Evolutionary conservation across 2,329 filamentous ascomycete genomes (phyloP).

Genomic region (Pseudogymnoascus sp.): DNA sequence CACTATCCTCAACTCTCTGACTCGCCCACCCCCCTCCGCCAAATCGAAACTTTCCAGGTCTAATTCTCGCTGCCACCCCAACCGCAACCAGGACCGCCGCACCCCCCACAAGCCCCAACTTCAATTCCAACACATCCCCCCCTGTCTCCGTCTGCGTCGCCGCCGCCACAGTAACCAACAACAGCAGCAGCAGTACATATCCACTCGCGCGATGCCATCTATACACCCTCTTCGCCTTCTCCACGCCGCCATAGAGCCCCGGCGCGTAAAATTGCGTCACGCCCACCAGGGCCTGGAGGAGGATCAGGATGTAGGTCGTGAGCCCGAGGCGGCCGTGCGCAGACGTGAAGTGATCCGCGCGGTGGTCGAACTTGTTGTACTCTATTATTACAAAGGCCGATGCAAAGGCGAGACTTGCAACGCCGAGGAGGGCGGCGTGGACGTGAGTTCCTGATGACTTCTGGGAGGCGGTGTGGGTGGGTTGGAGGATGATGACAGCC

Average conservation of each 20-base stretch:
- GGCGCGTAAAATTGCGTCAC: constrained; percentile 77
- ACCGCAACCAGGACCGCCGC: constrained; percentile 57
- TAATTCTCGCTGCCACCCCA: constrained; percentile 71
- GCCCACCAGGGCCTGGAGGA: constrained; percentile 69
- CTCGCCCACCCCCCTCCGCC: constrained; percentile 31
- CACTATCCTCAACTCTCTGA: background rate
- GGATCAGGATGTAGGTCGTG: constrained; percentile 60
- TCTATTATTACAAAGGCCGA: constrained; percentile 66
- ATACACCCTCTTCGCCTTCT: constrained; percentile 75
- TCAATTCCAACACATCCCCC: constrained; percentile 58
- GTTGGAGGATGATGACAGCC: constrained; percentile 78
- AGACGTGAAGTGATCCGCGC: constrained; percentile 68
- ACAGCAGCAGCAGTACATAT: constrained; percentile 63
- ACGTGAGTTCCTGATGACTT: constrained; percentile 54
- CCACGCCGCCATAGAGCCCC: constrained; percentile 65
- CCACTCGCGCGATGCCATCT: constrained; percentile 81
- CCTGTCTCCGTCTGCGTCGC: constrained; percentile 75
- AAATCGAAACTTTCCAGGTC: constrained; percentile 71
- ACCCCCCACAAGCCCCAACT: constrained; percentile 68
- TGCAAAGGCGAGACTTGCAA: constrained; percentile 46
- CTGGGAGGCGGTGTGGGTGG: constrained; percentile 68
- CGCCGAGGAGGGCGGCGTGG: constrained; percentile 62
- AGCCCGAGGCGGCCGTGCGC: constrained; percentile 79
- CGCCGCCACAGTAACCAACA: constrained; percentile 66
- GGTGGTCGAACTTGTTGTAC: constrained; percentile 70